A percentile compares a stretch with the other conserved stretches of the same genome.
Conservation (phyloP, 2,329 filamentous ascomycete species). For the Rhytidhysteron rufulum region DNA sequence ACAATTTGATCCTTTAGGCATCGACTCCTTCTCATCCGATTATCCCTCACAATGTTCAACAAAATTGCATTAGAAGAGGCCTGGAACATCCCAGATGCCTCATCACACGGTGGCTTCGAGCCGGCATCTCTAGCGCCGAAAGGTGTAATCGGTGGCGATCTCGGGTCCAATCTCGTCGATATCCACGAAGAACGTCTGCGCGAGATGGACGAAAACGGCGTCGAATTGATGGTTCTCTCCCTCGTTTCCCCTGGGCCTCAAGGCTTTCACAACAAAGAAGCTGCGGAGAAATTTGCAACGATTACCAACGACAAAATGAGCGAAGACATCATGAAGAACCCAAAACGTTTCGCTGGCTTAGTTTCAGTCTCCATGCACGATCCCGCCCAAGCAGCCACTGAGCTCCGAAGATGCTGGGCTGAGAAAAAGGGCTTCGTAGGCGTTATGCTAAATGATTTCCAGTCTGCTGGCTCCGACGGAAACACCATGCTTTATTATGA, state of each 20-base stretch:
- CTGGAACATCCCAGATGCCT: not conserved
- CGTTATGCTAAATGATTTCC: conserved; percentile 52
- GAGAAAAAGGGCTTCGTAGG: conserved; percentile 38
- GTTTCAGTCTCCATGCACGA: conserved; percentile 46
- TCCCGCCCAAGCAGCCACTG: conserved; percentile 46
- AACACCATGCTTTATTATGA: conserved; percentile 65
- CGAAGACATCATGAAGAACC: conserved; percentile 37
- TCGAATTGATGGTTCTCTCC: conserved; percentile 46
- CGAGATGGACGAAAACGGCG: conserved; percentile 43
- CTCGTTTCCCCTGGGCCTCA: conserved; percentile 48
- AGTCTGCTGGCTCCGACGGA: conserved; percentile 55
- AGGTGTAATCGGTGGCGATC: conserved; percentile 4
- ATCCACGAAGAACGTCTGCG: conserved; percentile 40
- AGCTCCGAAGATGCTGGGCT: conserved; percentile 53
- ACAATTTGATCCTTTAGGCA: no score
- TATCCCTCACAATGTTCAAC: not conserved
- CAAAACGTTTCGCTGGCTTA: conserved; percentile 41
- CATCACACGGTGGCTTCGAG: not conserved
- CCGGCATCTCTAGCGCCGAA: not conserved
- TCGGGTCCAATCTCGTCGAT: conserved; percentile 49
- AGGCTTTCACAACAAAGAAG: conserved; percentile 40
- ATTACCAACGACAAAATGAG: conserved; percentile 45
- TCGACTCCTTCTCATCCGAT: no score
- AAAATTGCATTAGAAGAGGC: conserved; percentile 1
- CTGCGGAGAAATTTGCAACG: conserved; percentile 39